Evolutionary conservation across 2,329 filamentous ascomycete species (phyloP).

Genomic region (Aspergillus sp.): DNA sequence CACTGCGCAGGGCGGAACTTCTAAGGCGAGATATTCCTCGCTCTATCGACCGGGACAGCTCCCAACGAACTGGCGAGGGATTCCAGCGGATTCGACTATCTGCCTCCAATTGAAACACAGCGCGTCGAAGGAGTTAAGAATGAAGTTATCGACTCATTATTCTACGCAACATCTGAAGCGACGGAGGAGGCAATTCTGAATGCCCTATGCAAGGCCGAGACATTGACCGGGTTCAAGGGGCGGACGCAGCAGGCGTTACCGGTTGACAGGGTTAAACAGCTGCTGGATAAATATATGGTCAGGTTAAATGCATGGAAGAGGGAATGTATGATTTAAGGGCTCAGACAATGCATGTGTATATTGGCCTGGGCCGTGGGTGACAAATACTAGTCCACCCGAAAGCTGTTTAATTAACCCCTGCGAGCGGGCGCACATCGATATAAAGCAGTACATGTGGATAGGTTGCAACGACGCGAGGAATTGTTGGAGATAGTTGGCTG

Average conservation of each 20-base stretch:
- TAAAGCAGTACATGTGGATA: too few species aligned
- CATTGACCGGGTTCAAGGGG: background rate
- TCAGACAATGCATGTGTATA: too few species aligned
- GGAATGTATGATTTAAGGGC: too few species aligned
- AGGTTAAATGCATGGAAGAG: background rate
- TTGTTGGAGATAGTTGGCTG: too few species aligned
- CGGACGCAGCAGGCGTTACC: background rate
- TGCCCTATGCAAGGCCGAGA: background rate
- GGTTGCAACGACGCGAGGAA: too few species aligned
- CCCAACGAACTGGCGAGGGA: background rate
- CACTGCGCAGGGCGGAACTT: background rate
- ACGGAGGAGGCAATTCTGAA: background rate
- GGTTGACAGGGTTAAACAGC: background rate
- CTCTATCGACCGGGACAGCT: background rate
- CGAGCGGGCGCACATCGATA: too few species aligned
- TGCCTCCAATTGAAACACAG: background rate
- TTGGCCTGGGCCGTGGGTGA: background rate
- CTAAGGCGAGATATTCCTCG: conserved; percentile 2
- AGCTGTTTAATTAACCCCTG: too few species aligned
- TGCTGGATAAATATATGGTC: background rate
- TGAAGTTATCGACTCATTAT: background rate
- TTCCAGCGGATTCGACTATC: background rate
- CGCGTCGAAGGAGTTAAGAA: background rate
- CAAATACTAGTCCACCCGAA: background rate
- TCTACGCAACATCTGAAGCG: background rate